phyloP scores from a whole-genome alignment of 768 basidiomycete species.

The Pleurotus pulmonarius region DNA sequence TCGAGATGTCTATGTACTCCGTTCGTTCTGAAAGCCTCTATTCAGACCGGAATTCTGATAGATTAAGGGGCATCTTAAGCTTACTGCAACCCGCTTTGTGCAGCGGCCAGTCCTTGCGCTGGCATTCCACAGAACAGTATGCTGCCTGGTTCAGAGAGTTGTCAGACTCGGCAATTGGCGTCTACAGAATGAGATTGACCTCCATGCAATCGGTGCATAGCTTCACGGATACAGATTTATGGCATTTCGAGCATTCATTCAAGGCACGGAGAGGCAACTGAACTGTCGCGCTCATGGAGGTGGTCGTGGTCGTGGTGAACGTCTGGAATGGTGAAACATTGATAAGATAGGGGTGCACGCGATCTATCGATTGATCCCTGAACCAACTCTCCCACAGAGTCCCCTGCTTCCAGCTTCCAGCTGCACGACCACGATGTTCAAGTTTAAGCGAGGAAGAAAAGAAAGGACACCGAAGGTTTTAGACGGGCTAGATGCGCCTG shows the following conservation, averaged over 20 bases:
- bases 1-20: slow-evolving; percentile 26
- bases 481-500: slow-evolving; percentile 22
- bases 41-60: neutral
- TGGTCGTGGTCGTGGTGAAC: neutral
- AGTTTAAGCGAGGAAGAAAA: no score
- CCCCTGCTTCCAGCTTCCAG: no score
- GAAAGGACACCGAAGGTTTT: slow-evolving; percentile 21
- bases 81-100: slow-evolving; percentile 27
- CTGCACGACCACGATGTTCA: no score
- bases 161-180: neutral
- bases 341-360: no score
- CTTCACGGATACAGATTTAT: neutral
- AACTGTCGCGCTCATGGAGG: neutral
- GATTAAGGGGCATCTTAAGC: neutral
- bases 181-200: neutral
- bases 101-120: slow-evolving; percentile 24
- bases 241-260: neutral
- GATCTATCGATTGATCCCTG: no score
- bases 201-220: neutral
- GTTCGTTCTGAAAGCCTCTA: slow-evolving; percentile 13
- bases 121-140: slow-evolving; percentile 30
- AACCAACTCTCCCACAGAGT: no score
- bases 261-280: neutral
- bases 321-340: no score
- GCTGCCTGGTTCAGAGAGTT: neutral